Conservation (phyloP, 306 rosid species). For the Lathyrus aphaca region DNA sequence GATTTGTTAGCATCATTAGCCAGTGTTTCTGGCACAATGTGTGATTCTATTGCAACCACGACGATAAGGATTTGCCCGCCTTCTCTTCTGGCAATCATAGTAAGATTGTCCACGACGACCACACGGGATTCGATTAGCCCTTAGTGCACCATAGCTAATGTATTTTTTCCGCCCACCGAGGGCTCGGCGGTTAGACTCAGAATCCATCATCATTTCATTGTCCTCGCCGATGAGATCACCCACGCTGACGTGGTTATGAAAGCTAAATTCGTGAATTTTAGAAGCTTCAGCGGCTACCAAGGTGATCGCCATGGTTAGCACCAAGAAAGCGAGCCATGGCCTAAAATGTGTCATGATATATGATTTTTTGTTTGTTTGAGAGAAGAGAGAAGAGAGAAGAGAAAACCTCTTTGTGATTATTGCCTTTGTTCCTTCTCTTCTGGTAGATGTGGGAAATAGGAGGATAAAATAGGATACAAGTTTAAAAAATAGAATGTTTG, state of each 20-base stretch:
- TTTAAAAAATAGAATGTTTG: conserved; percentile 5
- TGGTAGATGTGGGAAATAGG: conserved; percentile 40
- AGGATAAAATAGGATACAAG: conserved; percentile 34
- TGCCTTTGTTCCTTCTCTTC: conserved; percentile 38
- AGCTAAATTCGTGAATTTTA: neutral
- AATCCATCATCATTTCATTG: conserved; percentile 51
- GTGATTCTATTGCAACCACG: conserved; percentile 55
- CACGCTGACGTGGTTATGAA: neutral
- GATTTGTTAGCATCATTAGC: neutral
- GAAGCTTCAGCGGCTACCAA: conserved; percentile 40
- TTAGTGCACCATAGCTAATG: conserved; percentile 50
- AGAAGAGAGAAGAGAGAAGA: neutral
- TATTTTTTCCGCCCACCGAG: neutral
- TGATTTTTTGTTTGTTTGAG: neutral
- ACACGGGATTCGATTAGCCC: conserved; percentile 43
- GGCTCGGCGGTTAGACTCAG: conserved; percentile 42
- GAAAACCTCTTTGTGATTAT: neutral
- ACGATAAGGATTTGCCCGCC: conserved; percentile 51
- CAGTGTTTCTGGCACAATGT: conserved; percentile 49
- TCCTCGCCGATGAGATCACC: conserved; percentile 47
- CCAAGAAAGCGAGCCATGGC: conserved; percentile 38
- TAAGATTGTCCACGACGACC: conserved; percentile 51
- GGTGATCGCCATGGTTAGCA: conserved; percentile 41
- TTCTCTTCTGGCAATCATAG: conserved; percentile 46
- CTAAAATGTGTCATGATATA: conserved; percentile 39